These are phyloP conservation scores for Castanea crenata DNA, from an alignment of 306 rosid genomes.

Conservation along the genomic window DNA sequence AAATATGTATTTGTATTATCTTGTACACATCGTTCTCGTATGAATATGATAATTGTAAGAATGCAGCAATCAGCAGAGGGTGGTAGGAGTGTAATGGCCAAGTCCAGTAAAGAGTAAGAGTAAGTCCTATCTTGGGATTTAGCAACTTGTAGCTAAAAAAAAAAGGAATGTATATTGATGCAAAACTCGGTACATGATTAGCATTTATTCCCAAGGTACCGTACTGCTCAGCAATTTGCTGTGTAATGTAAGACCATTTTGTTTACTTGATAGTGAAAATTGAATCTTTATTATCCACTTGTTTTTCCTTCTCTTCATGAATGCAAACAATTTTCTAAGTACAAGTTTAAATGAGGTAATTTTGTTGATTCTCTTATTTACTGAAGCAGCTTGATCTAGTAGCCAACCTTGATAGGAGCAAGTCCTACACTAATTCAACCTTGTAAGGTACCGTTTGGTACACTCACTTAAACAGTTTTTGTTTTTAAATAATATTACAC, in stretches of 20 bases:
- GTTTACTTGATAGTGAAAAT: background rate
- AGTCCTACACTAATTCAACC: no score
- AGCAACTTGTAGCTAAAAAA: constrained; percentile 12
- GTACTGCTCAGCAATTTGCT: background rate
- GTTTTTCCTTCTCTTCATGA: background rate
- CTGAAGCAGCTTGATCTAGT: no score
- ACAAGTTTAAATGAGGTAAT: background rate
- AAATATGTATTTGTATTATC: constrained; percentile 46
- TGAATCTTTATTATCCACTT: background rate
- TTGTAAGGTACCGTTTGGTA: no score
- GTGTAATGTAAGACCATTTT: background rate
- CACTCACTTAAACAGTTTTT: no score
- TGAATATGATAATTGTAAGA: constrained; percentile 12
- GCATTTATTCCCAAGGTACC: background rate
- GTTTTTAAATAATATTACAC: no score
- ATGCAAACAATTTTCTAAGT: background rate
- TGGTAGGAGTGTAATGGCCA: constrained; percentile 16
- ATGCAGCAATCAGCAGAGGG: background rate
- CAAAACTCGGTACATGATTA: constrained; percentile 2
- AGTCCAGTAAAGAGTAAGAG: constrained; percentile 24
- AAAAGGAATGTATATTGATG: constrained; percentile 43
- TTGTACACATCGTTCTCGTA: constrained; percentile 16
- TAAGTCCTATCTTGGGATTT: constrained; percentile 78
- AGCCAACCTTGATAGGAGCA: no score
- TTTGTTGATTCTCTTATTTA: background rate